Evolutionary conservation across 2,329 filamentous ascomycete genomes (phyloP), one percentile per base, ranked within the genome.

Genomic region (Aureobasidium sp.): DNA sequence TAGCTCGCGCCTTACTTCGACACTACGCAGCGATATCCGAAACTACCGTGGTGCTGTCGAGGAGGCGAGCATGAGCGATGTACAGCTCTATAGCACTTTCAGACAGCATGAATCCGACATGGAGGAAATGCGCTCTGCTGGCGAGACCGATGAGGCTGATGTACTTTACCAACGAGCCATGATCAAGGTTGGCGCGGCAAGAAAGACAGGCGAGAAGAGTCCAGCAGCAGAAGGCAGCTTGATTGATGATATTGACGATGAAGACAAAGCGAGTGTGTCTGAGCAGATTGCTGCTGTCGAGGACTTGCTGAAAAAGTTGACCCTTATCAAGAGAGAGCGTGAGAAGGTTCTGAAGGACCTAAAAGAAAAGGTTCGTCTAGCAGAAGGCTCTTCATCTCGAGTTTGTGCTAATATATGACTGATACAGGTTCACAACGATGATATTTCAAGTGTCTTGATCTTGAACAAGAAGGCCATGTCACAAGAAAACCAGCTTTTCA

Each of bases 381-480:
- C 37, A 13, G 12, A 6, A 47, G 29, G n/a, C 10, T 10, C 6
- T 17, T 7, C 0, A 13, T 10, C 17, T n/a, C 5, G 12, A 17
- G 4, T 17, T 2, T 5, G 7, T 34, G 53, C 37, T 50, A 10
- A 43, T 5, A n/a, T 51, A 20, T 20, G 20, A 20, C 53, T 41
- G 43, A 36, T 17, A 37, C 66, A 97, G 93, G 88, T 93, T 59
- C 93, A 96, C 76, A 91, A 89, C 67, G 95, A 99, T 71, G 95
- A 99, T 70, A 99, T 99, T 66, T 97, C 92, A 5, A 94, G 96
- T 71, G 92, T 97, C 13, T 81, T 99, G 64, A 99, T 99, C 62
- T 79, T 99, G 63, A 99, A 99, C 81, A 97, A 97, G 74, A 99
- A 97, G 76, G 88, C 91, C 1, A 93, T 97, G 70, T 84, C 91